These are phyloP conservation scores for Starmerella bombi DNA, from an alignment of 805 yeast genomes.

Conservation along the genomic window DNA sequence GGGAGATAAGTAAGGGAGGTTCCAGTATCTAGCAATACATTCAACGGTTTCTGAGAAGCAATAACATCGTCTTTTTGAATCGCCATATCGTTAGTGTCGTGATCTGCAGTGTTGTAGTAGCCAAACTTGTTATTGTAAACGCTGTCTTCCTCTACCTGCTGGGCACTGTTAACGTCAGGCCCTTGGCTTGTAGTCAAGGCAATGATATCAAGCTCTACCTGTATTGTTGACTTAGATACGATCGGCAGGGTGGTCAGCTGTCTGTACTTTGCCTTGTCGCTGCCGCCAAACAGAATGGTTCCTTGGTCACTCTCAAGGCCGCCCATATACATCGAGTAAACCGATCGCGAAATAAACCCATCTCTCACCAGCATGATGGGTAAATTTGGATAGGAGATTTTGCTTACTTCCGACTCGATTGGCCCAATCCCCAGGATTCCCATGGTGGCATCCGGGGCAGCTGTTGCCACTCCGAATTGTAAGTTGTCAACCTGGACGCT, in stretches of 20 bases:
- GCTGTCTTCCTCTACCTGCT: neutral
- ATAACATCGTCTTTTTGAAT: slow-evolving; percentile 11
- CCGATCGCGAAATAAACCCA: slow-evolving; percentile 43
- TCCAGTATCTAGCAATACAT: slow-evolving; percentile 45
- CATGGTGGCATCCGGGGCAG: slow-evolving; percentile 42
- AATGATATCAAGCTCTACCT: slow-evolving; percentile 20
- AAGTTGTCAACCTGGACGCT: slow-evolving; percentile 33
- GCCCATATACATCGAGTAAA: slow-evolving; percentile 53
- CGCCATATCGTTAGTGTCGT: neutral
- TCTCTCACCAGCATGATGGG: slow-evolving; percentile 45
- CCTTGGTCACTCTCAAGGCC: slow-evolving; percentile 32
- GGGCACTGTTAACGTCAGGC: slow-evolving; percentile 1
- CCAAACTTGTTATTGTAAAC: slow-evolving; percentile 1
- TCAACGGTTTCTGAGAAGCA: slow-evolving; percentile 11
- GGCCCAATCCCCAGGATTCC: slow-evolving; percentile 35
- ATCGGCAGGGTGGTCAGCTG: slow-evolving; percentile 36
- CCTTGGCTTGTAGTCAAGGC: slow-evolving; percentile 12
- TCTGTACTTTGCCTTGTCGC: slow-evolving; percentile 53
- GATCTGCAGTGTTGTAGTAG: neutral
- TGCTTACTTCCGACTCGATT: slow-evolving; percentile 15
- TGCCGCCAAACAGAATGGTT: slow-evolving; percentile 57
- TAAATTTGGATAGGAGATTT: slow-evolving; percentile 39
- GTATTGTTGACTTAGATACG: slow-evolving; percentile 15
- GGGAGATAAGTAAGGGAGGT: slow-evolving; percentile 43
- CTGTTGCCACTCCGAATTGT: slow-evolving; percentile 65